Conservation (phyloP, 2,329 filamentous ascomycete species). For the Aspergillus transmontanensis region DNA sequence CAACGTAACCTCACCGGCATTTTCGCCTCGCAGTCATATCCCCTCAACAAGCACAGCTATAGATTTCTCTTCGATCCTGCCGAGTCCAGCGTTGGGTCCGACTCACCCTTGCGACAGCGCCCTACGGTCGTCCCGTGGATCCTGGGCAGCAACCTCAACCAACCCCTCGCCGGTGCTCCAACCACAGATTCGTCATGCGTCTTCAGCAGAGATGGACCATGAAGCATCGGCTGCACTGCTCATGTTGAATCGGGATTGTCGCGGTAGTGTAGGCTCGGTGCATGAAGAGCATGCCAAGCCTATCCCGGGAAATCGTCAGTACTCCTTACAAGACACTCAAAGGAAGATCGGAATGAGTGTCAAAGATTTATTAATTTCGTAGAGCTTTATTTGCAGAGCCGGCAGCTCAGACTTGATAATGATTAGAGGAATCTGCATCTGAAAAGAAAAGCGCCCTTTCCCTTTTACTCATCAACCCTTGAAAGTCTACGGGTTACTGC, state of each 20-base stretch:
- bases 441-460: not conserved
- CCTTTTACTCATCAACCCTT: not conserved
- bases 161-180: conserved; percentile 28
- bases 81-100: conserved; percentile 39
- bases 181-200: conserved; percentile 43
- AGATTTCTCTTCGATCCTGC: conserved; percentile 36
- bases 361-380: conserved; percentile 57
- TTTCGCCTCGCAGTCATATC: conserved; percentile 34
- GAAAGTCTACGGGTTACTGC: not conserved
- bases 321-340: conserved; percentile 22
- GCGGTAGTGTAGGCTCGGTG: conserved; percentile 49
- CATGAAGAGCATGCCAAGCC: conserved; percentile 24
- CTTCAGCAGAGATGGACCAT: conserved; percentile 63
- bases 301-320: conserved; percentile 5
- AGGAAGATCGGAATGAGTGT: conserved; percentile 57
- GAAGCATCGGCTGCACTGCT: conserved; percentile 83
- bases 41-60: conserved; percentile 24
- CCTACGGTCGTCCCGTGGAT: conserved; percentile 24
- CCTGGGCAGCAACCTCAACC: conserved; percentile 26
- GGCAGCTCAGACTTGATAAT: not conserved
- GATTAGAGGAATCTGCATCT: not conserved
- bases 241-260: conserved; percentile 82
- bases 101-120: conserved; percentile 25
- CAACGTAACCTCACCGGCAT: conserved; percentile 34
- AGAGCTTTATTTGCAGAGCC: conserved; percentile 13